phyloP scores from a whole-genome alignment of 345 rosid species.

The Triadica sebifera region DNA sequence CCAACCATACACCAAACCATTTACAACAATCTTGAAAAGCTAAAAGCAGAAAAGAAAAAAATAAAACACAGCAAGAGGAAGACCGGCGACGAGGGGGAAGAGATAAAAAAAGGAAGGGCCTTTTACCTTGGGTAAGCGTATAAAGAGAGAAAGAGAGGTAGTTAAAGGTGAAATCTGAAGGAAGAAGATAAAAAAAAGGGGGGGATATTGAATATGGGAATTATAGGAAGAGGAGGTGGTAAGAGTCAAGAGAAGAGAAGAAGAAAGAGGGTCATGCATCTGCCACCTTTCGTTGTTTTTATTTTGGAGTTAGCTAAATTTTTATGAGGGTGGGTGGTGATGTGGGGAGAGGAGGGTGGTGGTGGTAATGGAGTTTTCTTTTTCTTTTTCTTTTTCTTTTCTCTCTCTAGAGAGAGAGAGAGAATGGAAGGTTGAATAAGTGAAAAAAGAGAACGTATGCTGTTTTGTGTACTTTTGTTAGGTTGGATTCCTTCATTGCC shows the following conservation, averaged over 20 bases:
- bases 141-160: conserved; percentile 22
- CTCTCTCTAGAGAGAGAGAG: too few relatives aligned
- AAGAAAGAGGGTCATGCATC: conserved; percentile 61
- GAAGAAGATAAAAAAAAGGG: background rate
- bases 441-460: conserved; percentile 14
- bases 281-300: conserved; percentile 60
- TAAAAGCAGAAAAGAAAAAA: background rate
- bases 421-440: background rate
- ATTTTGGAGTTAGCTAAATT: conserved; percentile 7
- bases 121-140: conserved; percentile 32
- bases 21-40: conserved; percentile 11
- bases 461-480: conserved; percentile 13
- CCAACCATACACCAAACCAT: conserved; percentile 22
- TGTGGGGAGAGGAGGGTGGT: conserved; percentile 13
- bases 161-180: conserved; percentile 20
- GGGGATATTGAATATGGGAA: background rate
- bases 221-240: background rate
- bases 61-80: background rate
- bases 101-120: background rate
- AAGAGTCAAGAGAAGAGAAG: background rate
- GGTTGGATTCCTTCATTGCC: conserved; percentile 35
- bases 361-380: conserved; percentile 5
- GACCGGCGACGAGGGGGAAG: too few relatives aligned
- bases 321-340: conserved; percentile 5
- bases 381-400: background rate